Evolutionary conservation across 176 grass and related monocot genomes (phyloP).

Genomic region (Chrysopogon serrulatus): DNA sequence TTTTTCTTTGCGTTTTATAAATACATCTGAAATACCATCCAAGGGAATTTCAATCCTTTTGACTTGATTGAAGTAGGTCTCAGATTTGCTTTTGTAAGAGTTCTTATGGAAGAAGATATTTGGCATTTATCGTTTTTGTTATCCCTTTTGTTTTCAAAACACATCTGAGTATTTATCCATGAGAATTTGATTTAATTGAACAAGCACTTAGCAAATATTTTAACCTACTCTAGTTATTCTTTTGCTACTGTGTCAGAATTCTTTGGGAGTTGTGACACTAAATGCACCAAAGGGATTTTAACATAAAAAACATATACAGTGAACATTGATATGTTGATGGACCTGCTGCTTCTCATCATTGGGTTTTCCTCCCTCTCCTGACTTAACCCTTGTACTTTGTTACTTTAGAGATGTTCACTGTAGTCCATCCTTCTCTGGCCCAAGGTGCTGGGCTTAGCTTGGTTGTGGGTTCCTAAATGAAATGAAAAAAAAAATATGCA

Average conservation of each 20-base stretch:
- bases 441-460: background rate
- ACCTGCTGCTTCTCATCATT: background rate
- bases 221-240: background rate
- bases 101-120: background rate
- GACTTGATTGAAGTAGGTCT: background rate
- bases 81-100: background rate
- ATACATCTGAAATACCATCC: background rate
- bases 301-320: background rate
- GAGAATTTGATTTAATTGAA: background rate
- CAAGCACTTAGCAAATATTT: constrained; percentile 5
- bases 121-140: background rate
- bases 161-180: background rate
- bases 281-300: background rate
- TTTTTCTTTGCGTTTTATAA: background rate
- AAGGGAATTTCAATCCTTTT: background rate
- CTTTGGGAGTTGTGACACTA: background rate
- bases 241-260: background rate
- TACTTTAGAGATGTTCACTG: background rate
- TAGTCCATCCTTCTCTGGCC: background rate
- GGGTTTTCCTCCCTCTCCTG: background rate
- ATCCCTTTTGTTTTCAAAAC: background rate
- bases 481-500: background rate
- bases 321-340: background rate
- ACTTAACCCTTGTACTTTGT: background rate
- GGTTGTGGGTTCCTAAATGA: background rate